phyloP scores from a whole-genome alignment of 257 asterid genomes.

The Penstemon newberryi region DNA sequence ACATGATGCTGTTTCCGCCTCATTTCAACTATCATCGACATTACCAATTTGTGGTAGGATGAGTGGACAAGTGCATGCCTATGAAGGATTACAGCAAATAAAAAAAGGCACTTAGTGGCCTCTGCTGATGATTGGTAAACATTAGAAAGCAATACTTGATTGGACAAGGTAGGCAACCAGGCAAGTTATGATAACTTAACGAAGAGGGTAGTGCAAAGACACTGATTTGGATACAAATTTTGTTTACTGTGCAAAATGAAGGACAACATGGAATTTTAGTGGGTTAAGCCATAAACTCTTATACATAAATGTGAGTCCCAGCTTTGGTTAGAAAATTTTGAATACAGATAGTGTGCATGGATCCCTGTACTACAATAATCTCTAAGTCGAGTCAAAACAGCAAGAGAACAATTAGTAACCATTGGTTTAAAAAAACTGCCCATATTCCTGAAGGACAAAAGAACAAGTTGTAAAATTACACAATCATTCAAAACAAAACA shows the following conservation, averaged over 20 bases:
- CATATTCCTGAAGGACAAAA: not conserved
- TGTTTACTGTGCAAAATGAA: not conserved
- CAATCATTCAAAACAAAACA: constrained; percentile 22
- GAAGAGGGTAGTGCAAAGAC: not conserved
- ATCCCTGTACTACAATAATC: too few relatives aligned
- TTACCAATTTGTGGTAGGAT: not conserved
- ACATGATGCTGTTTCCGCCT: too few relatives aligned
- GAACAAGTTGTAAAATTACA: not conserved
- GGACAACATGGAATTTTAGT: not conserved
- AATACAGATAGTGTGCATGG: too few relatives aligned
- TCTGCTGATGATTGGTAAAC: not conserved
- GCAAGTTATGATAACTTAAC: too few relatives aligned
- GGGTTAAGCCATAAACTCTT: not conserved
- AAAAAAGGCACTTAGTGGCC: not conserved
- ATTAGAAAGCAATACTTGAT: not conserved
- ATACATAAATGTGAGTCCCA: too few relatives aligned
- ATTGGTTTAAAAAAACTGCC: not conserved
- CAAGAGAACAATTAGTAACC: too few relatives aligned
- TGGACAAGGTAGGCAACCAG: not conserved
- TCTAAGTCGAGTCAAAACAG: too few relatives aligned
- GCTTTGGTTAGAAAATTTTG: too few relatives aligned
- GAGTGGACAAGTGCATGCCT: not conserved
- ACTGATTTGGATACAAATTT: not conserved
- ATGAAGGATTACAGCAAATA: not conserved
- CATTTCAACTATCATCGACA: too few relatives aligned